These are phyloP conservation scores for Glarea lozoyensis DNA, from an alignment of 495 filamentous ascomycete species.

Conservation along the genomic window DNA sequence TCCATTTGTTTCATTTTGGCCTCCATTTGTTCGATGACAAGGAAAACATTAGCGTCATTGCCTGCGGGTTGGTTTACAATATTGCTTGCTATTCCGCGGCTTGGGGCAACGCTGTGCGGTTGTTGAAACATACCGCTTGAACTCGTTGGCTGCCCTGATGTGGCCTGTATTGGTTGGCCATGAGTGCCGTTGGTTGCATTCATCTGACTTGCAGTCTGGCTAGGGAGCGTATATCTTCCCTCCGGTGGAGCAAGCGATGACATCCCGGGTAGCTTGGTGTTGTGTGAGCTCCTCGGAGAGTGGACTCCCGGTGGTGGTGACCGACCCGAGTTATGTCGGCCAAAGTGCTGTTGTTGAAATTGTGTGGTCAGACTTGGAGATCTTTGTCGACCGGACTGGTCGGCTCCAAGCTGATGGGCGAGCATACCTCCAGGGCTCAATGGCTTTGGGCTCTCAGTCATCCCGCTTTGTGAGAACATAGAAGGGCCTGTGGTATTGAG, in stretches of 20 bases:
- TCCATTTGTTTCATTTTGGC: slow-evolving; percentile 32
- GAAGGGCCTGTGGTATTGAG: slow-evolving; percentile 42
- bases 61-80: slow-evolving; percentile 23
- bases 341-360: slow-evolving; percentile 57
- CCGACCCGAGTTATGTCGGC: slow-evolving; percentile 39
- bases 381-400: slow-evolving; percentile 47
- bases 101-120: slow-evolving; percentile 2
- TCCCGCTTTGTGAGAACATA: slow-evolving; percentile 58
- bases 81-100: slow-evolving; percentile 6
- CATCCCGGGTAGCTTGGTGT: slow-evolving; percentile 27
- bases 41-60: slow-evolving; percentile 33
- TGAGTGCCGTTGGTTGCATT: slow-evolving; percentile 7
- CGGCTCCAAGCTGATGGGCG: slow-evolving; percentile 49
- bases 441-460: slow-evolving; percentile 83
- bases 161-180: slow-evolving; percentile 19
- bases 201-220: slow-evolving; percentile 23
- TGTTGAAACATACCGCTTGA: slow-evolving; percentile 13
- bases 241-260: slow-evolving; percentile 40
- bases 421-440: slow-evolving; percentile 61
- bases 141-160: slow-evolving; percentile 8
- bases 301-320: slow-evolving; percentile 30
- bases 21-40: slow-evolving; percentile 35
- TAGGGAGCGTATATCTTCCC: slow-evolving; percentile 34
- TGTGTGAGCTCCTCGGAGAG: slow-evolving; percentile 27
- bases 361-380: slow-evolving; percentile 64